Conservation (phyloP, 148 eudicot species). For the Vaccinium corymbosum region DNA sequence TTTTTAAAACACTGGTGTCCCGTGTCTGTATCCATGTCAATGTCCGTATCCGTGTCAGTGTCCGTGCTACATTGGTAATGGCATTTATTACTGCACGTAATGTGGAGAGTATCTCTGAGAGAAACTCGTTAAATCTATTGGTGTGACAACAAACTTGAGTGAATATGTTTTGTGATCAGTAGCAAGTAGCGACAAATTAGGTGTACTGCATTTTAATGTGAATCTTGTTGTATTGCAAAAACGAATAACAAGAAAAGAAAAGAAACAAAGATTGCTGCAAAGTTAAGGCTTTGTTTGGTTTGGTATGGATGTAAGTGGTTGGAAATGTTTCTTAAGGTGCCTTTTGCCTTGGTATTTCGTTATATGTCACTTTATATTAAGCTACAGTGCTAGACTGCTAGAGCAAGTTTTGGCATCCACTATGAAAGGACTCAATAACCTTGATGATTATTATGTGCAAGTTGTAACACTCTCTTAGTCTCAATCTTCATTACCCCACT, state of each 20-base stretch:
- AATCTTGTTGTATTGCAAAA: not conserved
- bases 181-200: not conserved
- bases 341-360: not conserved
- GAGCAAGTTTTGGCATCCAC: not conserved
- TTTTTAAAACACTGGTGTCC: too few relatives aligned
- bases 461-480: not conserved
- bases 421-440: not conserved
- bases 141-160: not conserved
- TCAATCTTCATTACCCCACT: not conserved
- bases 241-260: not conserved
- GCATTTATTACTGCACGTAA: not conserved
- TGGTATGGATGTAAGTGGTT: not conserved
- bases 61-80: not conserved
- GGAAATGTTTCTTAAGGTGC: not conserved
- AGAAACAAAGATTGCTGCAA: not conserved
- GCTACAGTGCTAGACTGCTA: not conserved
- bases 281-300: not conserved
- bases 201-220: not conserved
- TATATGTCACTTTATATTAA: not conserved
- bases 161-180: not conserved
- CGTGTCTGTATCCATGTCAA: too few relatives aligned
- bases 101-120: not conserved
- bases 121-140: not conserved
- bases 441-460: not conserved
- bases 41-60: too few relatives aligned